Percentiles rank a stretch among this genome's conserved stretches.
Evolutionary conservation across 2,329 filamentous ascomycete genomes (phyloP).

Genomic region (Stemphylium vesicarium): DNA sequence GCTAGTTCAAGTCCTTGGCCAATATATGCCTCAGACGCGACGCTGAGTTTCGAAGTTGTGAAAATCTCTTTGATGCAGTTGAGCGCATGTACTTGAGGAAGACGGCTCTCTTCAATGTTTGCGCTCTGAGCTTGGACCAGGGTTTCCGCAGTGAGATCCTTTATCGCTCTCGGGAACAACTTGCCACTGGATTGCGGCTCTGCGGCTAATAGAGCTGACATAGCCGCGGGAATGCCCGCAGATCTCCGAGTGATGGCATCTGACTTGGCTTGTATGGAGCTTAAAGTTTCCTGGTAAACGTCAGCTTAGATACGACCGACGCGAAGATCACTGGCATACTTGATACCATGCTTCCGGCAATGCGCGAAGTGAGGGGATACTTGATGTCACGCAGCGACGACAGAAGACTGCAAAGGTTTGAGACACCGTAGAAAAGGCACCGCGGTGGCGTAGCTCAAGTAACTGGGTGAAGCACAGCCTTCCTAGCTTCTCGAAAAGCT

Average conservation of each 20-base stretch:
- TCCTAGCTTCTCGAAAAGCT: conserved; percentile 71
- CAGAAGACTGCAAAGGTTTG: conserved; percentile 86
- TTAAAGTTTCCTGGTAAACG: conserved; percentile 62
- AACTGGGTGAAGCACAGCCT: conserved; percentile 81
- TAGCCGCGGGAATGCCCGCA: conserved; percentile 86
- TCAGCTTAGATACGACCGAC: conserved; percentile 4
- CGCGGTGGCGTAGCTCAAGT: conserved; percentile 82
- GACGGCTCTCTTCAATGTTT: conserved; percentile 61
- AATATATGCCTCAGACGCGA: conserved; percentile 75
- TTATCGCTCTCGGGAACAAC: conserved; percentile 70
- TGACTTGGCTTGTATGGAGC: conserved; percentile 74
- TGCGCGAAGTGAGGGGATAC: conserved; percentile 49
- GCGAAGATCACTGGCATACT: conserved; percentile 20
- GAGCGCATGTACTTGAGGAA: conserved; percentile 92
- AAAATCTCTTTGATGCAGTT: conserved; percentile 95
- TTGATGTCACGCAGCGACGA: conserved; percentile 64
- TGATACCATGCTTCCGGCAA: conserved; percentile 74
- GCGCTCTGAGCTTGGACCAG: conserved; percentile 60
- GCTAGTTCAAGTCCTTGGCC: conserved; percentile 79
- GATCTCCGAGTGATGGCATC: conserved; percentile 86
- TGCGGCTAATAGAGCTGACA: conserved; percentile 79
- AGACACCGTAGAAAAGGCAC: conserved; percentile 91
- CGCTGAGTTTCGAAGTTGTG: conserved; percentile 77
- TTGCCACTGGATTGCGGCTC: conserved; percentile 62
- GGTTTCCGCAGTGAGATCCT: conserved; percentile 66